phyloP scores from a whole-genome alignment of 768 basidiomycete species.

The Boletus patriciae region DNA sequence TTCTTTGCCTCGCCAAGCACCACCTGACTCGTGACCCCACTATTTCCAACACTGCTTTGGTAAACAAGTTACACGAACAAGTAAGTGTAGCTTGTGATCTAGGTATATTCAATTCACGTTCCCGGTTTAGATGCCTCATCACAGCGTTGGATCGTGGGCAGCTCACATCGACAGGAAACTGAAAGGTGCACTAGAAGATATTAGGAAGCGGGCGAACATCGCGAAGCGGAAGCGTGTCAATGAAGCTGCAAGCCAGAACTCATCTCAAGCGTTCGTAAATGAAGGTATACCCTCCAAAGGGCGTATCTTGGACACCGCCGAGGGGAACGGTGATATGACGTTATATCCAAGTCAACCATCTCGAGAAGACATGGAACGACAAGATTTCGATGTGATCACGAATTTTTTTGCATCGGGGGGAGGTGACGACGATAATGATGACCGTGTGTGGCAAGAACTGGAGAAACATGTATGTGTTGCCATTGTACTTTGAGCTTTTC shows the following conservation, averaged over 20 bases:
- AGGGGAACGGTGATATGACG: neutral
- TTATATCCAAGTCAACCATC: neutral
- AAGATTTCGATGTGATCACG: slow-evolving; percentile 53
- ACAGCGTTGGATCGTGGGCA: slow-evolving; percentile 52
- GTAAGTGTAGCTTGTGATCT: slow-evolving; percentile 31
- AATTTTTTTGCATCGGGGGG: slow-evolving; percentile 56
- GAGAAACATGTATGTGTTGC: slow-evolving; percentile 42
- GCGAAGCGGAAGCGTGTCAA: slow-evolving; percentile 43
- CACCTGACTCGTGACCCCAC: slow-evolving; percentile 50
- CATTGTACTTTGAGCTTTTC: neutral
- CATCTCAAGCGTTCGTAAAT: neutral
- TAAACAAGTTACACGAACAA: slow-evolving; percentile 44
- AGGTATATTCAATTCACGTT: neutral
- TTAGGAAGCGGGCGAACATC: slow-evolving; percentile 52
- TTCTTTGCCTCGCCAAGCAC: slow-evolving; percentile 42
- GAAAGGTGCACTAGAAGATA: slow-evolving; percentile 42
- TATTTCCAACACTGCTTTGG: slow-evolving; percentile 40
- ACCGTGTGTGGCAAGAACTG: slow-evolving; percentile 53
- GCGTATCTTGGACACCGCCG: neutral
- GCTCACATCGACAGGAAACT: slow-evolving; percentile 36
- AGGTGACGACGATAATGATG: slow-evolving; percentile 47
- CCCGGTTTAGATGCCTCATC: slow-evolving; percentile 58
- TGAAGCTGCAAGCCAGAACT: neutral
- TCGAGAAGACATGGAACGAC: slow-evolving; percentile 20
- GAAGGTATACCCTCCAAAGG: slow-evolving; percentile 3